These are phyloP conservation scores for Vigna reflexopilosa DNA, from an alignment of 306 rosid genomes.

Conservation along the genomic window DNA sequence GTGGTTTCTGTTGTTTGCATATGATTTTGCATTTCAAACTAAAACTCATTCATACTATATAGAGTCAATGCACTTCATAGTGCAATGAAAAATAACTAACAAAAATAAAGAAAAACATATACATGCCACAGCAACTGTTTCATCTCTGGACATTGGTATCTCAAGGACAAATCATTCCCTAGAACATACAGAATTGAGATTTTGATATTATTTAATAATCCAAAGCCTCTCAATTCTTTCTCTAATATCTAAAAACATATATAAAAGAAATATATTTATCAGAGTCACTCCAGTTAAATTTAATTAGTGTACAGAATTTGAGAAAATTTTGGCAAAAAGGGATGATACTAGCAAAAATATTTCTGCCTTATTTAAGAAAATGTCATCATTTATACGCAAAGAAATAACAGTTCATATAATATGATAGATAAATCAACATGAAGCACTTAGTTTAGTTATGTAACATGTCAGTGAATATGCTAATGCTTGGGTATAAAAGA, in stretches of 20 bases:
- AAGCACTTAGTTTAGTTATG: not conserved
- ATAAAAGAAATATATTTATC: not conserved
- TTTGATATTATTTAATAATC: not conserved
- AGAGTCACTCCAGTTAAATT: not conserved
- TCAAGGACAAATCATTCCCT: not conserved
- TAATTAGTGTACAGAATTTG: not conserved
- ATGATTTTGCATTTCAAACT: not conserved
- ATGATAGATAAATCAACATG: not conserved
- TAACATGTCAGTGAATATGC: not conserved
- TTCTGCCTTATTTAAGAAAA: conserved; percentile 8
- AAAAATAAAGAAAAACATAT: not conserved
- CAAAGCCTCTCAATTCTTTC: not conserved
- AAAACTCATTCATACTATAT: not conserved
- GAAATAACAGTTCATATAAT: not conserved
- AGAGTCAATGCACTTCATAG: not conserved
- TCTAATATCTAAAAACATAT: not conserved
- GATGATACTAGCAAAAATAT: not conserved
- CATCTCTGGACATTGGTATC: not conserved
- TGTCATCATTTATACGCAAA: not conserved
- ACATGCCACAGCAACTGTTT: not conserved
- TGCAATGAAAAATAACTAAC: not conserved
- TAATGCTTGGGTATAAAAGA: not conserved
- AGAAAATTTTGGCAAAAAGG: not conserved
- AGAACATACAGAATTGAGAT: not conserved
- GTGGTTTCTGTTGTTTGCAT: not conserved